Evolutionary conservation across 495 filamentous ascomycete genomes (phyloP), one percentile per base, ranked within the genome.

Genomic region (Alectoria sarmentosa): DNA sequence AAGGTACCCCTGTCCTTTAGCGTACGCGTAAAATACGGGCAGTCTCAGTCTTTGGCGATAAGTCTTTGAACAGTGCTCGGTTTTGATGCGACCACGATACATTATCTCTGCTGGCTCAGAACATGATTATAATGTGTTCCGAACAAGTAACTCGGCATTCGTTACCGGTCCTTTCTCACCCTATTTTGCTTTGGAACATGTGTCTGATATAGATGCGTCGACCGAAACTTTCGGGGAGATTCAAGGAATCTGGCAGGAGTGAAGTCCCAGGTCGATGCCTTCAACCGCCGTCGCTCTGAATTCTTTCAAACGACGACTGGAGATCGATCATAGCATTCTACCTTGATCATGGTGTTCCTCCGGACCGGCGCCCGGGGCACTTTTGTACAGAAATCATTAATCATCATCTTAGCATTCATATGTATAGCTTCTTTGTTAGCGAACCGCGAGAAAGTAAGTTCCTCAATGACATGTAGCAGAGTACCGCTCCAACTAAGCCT

Each of bases 401-500:
- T 55, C 52, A 55, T 55, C 52, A 55, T 55, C 30, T 55, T 55
- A 17, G 52, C 52, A 55, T 55, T 55, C 52, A 55, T 55, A 55
- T 55, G 52, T 55, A 55, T 55, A 55, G 52, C 52, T 55, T 55
- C 52, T 30, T 34, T 55, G 52, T 55, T 55, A 55, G 52, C 52
- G 6, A 55, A 55, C 52, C 52, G 52, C 28, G 52, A 55, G 15
- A 55, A 55, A 55, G 52, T 55, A 21, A 55, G 52, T 55, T 21
- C 21, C 13, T 13, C 2, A 15, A 21, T 9, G 17, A 34, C 6
- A 10, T 21, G 17, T 34, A 15, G 30, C 52, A 55, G 30, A 55
- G 52, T 34, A 8, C 32, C 28, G 14, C 52, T 55, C 17, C 15
- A 34, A 55, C 52, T 55, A 13, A 55, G 34, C 28, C 52, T 34